Conservation (phyloP, 2,329 filamentous ascomycete genomes). For the Nothophoma quercina region DNA sequence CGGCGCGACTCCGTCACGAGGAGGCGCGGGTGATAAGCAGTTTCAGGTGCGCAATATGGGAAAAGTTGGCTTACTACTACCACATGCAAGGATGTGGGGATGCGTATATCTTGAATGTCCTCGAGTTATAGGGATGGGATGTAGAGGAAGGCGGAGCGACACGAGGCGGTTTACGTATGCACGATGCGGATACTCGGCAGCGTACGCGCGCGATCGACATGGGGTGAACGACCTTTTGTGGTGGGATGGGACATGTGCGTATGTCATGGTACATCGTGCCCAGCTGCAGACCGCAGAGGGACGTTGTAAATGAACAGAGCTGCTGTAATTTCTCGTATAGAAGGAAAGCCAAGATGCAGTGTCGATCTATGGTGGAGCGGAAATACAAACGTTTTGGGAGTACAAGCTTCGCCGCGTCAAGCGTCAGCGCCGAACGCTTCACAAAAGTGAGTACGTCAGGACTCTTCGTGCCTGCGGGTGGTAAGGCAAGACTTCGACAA, state of each 20-base stretch:
- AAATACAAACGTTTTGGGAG: neutral
- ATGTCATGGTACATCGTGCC: neutral
- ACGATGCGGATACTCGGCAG: neutral
- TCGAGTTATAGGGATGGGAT: neutral
- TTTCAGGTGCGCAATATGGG: slow-evolving; percentile 10
- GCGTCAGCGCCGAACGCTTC: neutral
- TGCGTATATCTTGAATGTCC: neutral
- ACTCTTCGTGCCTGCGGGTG: neutral
- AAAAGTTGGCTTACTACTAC: neutral
- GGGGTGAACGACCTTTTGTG: too few species aligned
- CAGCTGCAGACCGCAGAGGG: neutral
- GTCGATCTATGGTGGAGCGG: neutral
- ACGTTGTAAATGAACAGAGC: neutral
- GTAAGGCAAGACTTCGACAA: too few species aligned
- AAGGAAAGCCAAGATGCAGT: neutral
- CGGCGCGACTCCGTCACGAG: slow-evolving; percentile 10
- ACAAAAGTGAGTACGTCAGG: neutral
- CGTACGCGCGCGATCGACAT: neutral
- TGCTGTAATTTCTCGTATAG: neutral
- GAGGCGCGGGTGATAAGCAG: slow-evolving; percentile 12
- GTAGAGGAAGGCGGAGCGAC: slow-evolving; percentile 7
- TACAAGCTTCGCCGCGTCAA: neutral
- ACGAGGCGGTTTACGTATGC: neutral
- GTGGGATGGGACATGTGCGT: neutral
- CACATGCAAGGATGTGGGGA: neutral